Base-by-base conservation (phyloP, 2,329 filamentous ascomycete species). In the Aspergillus sp. region DNA sequence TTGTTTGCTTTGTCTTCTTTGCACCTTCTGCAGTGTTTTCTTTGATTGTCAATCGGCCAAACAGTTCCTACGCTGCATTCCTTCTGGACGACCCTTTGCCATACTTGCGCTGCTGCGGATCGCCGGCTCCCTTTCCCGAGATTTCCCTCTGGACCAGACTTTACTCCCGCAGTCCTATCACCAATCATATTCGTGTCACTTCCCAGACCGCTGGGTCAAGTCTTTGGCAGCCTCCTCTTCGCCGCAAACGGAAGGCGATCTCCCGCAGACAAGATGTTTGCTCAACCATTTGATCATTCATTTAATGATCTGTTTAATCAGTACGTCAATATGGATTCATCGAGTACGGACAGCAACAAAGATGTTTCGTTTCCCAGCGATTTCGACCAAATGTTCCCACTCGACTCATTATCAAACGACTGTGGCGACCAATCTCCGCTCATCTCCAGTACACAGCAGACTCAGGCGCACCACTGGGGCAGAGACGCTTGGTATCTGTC, bases 241-340 rank as follows among this genome's bases (percentile, higher is more conserved):
- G 68, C 72, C 70, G 71, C 72, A 74, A 77, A 77, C 81, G 66
- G 74, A 76, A 72, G 79, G 83, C 77, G 85, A 84, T 82, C 63
- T 79, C 63, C 74, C 77, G 22, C 54, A 34, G 49, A 22, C 69
- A 81, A 83, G 60, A 83, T 83, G 78, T 80, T 83, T 67, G 76
- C 76, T 63, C 76, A 79, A 66, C 70, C 71, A 58, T 77, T 76
- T 54, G 77, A 82, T 63, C 85, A 87, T 72, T 80, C 85, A 62
- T 83, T 82, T 75, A 84, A 84, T 76, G 84, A 85, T 73, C 80
- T 89, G 75, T 88, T 89, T 79, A 85, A 87, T 70, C 83, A 87
- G 73, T 88, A 86, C 72, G 81, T 88, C 74, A 82, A 86, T 67
- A 82, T 84, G 75, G 85, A 87, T 63, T 78, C 83, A 59, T 80